A percentile compares a stretch with the other conserved stretches of the same genome.
Conservation (phyloP, 1,139 yeast genomes). For the Magnusiomyces clavatus region DNA sequence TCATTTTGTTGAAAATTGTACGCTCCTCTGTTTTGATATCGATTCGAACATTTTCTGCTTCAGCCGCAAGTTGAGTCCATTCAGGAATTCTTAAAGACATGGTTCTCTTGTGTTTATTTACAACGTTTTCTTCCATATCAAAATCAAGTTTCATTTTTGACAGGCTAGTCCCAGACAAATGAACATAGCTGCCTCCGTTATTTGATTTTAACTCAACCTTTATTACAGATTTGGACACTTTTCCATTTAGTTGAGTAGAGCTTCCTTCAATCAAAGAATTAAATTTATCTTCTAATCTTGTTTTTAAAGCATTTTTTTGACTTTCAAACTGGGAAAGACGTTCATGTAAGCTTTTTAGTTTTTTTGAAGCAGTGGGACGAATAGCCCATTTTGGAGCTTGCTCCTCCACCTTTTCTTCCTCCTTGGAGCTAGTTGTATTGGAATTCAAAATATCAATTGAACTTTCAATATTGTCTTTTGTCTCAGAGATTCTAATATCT, state of each 20-base stretch:
- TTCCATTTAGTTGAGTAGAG: not conserved
- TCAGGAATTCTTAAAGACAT: constrained; percentile 19
- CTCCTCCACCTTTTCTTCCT: constrained; percentile 10
- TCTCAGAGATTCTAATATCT: too few relatives aligned
- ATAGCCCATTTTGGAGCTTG: constrained; percentile 15
- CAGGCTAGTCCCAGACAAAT: constrained; percentile 14
- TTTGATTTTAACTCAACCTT: too few relatives aligned
- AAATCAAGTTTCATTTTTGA: constrained; percentile 7
- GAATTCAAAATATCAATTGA: too few relatives aligned
- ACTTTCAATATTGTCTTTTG: too few relatives aligned
- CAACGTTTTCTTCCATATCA: constrained; percentile 16
- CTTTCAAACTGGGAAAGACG: not conserved
- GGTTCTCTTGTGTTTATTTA: constrained; percentile 24
- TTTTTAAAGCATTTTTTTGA: not conserved
- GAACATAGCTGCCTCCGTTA: constrained; percentile 19
- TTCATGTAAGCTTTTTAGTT: constrained; percentile 21
- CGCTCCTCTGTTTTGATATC: constrained; percentile 16
- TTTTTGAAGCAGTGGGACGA: constrained; percentile 19
- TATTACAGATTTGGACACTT: too few relatives aligned
- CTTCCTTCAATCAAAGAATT: not conserved
- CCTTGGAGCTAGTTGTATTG: too few relatives aligned
- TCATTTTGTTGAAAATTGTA: constrained; percentile 10
- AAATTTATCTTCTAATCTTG: not conserved
- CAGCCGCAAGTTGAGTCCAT: constrained; percentile 29
- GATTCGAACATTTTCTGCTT: constrained; percentile 23